These are phyloP conservation scores for Boletus mariae DNA, from an alignment of 1,284 basidiomycete genomes.

Conservation along the genomic window DNA sequence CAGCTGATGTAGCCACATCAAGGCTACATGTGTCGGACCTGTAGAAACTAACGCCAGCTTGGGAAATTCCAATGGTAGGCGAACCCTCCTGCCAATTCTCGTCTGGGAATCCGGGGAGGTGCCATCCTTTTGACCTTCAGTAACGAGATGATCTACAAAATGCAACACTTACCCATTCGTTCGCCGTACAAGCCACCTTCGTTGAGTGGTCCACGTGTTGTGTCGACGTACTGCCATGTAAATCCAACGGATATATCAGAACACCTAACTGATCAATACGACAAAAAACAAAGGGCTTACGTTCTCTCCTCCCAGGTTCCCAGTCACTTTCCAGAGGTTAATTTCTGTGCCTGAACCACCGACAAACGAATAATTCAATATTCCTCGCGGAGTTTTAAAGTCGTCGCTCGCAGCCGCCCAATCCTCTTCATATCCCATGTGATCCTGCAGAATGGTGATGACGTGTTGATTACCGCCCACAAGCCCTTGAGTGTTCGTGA, in stretches of 20 bases:
- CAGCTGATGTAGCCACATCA: not conserved
- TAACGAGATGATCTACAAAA: not conserved
- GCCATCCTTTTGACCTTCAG: slow-evolving; percentile 35
- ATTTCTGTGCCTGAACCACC: slow-evolving; percentile 37
- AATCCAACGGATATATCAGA: not conserved
- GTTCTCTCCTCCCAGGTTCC: slow-evolving; percentile 46
- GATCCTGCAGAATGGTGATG: too few species aligned
- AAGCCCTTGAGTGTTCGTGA: too few species aligned
- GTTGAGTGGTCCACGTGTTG: slow-evolving; percentile 44
- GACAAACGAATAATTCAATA: slow-evolving; percentile 42
- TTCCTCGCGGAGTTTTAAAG: slow-evolving; percentile 46
- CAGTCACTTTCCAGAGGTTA: slow-evolving; percentile 43
- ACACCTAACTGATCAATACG: not conserved
- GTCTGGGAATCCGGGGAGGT: slow-evolving; percentile 50
- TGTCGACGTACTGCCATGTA: slow-evolving; percentile 31
- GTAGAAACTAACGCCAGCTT: slow-evolving; percentile 43
- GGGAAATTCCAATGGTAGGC: slow-evolving; percentile 38
- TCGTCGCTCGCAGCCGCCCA: slow-evolving; percentile 31
- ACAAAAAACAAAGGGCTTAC: slow-evolving; percentile 25
- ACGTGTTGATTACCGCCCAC: too few species aligned
- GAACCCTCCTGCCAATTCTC: slow-evolving; percentile 39
- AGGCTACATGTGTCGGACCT: slow-evolving; percentile 13
- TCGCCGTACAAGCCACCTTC: slow-evolving; percentile 49
- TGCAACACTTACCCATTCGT: slow-evolving; percentile 36
- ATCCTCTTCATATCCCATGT: too few species aligned